Evolutionary conservation across 2,329 filamentous ascomycete species (phyloP).

Genomic region (Exophiala sp.): DNA sequence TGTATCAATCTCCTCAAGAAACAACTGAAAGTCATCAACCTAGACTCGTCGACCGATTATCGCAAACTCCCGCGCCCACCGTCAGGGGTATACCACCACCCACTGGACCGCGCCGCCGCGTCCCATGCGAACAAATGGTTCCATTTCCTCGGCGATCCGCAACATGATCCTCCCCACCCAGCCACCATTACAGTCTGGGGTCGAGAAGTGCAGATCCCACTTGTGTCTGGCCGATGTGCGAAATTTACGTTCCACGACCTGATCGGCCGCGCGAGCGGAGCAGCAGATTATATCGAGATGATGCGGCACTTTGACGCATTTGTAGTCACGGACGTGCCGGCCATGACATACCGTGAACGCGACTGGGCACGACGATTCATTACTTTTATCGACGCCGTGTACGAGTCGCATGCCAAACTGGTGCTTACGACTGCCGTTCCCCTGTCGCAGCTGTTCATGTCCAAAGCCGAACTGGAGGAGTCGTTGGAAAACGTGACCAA

Average conservation of each 20-base stretch:
- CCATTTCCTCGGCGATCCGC: slow-evolving; percentile 79
- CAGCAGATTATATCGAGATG: slow-evolving; percentile 91
- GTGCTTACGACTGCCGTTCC: slow-evolving; percentile 87
- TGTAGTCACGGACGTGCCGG: slow-evolving; percentile 82
- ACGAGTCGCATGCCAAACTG: slow-evolving; percentile 87
- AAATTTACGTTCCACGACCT: slow-evolving; percentile 91
- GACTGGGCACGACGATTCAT: slow-evolving; percentile 92
- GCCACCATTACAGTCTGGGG: slow-evolving; percentile 88
- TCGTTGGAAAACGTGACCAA: slow-evolving; percentile 43
- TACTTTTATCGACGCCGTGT: slow-evolving; percentile 94
- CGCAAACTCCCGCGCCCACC: slow-evolving; percentile 91
- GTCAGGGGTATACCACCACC: slow-evolving; percentile 88
- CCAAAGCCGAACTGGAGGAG: slow-evolving; percentile 61
- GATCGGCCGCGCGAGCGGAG: slow-evolving; percentile 79
- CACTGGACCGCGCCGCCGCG: slow-evolving; percentile 68
- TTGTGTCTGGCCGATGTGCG: slow-evolving; percentile 79
- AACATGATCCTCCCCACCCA: slow-evolving; percentile 66
- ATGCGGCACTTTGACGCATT: slow-evolving; percentile 87
- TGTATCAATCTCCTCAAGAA: slow-evolving; percentile 88
- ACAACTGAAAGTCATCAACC: slow-evolving; percentile 80
- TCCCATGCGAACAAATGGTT: slow-evolving; percentile 94
- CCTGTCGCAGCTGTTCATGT: slow-evolving; percentile 78
- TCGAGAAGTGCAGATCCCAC: slow-evolving; percentile 77
- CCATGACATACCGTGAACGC: slow-evolving; percentile 79
- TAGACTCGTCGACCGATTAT: slow-evolving; percentile 93